Base-by-base conservation (phyloP, 805 yeast species). In the Metschnikowia vanudenii region DNA sequence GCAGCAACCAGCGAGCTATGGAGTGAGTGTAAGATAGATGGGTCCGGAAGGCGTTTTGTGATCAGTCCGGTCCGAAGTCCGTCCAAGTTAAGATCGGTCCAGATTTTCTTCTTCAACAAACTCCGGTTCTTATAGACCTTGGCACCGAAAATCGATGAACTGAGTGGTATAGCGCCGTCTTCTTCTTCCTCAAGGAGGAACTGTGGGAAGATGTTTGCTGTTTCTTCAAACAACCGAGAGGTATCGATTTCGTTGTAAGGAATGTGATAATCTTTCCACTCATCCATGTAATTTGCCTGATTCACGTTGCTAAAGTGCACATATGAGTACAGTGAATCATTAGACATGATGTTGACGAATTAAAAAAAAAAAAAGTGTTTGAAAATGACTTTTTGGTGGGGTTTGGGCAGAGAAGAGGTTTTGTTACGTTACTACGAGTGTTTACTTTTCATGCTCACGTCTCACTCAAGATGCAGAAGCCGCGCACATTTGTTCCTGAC, bases 171-270 rank as follows among this genome's bases (percentile, higher is more conserved):
- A 8, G 65, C 61, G n/a, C 68, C 72, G 43, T 69, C 75, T 16
- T 46, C 53, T 26, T 61, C 65, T 31, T 68, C 73, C 14, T 71
- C 75, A 1, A 67, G 54, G 10, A 69, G 56, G 24, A 62, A 56
- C 38, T 61, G 67, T 6, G 76, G 75, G 53, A 69, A 70, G 13
- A 70, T 47, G 29, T 45, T 57, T 3, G 67, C 48, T 3, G 75
- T 68, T 4, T 69, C 70, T 26, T 72, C 75, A 26, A 67, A 49
- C 16, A 72, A 57, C 10, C 62, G 50, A 14, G 61, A 63, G 19
- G 76, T 71, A 45, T 72, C 76, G 16, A 72, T 69, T 37, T 69
- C 75, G 45, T 72, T 73, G 45, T 60, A 71, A 1, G 74, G 69
- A 24, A 72, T 62, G 2, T 68, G 62, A 17, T 69, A 73, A 38